Evolutionary conservation across 208 protist species (phyloP).

Genomic region (Herpetomonas tarakana): DNA sequence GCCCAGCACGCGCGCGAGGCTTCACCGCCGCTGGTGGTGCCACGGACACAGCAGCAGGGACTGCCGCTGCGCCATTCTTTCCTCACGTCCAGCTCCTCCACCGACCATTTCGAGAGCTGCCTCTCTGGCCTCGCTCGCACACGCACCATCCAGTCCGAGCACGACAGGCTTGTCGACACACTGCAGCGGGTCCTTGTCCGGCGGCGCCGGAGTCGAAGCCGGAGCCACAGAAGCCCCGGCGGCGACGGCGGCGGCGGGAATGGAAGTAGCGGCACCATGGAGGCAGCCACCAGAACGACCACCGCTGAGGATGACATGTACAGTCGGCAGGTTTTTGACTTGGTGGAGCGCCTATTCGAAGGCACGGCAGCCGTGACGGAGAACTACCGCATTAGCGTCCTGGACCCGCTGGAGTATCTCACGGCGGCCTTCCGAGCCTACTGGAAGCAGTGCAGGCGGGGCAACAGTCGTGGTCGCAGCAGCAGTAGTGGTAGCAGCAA

Average conservation of each 20-base stretch:
- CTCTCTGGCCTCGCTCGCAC: not conserved
- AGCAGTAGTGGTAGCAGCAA: conserved; percentile 1
- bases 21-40: too few species aligned
- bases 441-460: not conserved
- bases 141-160: not conserved
- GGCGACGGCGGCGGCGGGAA: too few species aligned
- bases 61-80: too few species aligned
- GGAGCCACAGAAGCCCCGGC: not conserved
- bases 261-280: too few species aligned
- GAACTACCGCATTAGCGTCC: not conserved
- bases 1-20: too few species aligned
- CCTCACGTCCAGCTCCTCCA: too few species aligned
- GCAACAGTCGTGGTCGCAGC: not conserved
- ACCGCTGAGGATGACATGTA: too few species aligned
- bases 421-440: not conserved
- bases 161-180: not conserved
- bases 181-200: not conserved
- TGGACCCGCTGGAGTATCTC: not conserved
- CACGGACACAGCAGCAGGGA: too few species aligned
- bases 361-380: not conserved
- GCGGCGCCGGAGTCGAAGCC: not conserved
- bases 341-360: not conserved
- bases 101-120: not conserved
- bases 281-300: too few species aligned
- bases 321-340: not conserved